Percentiles rank a stretch among this genome's conserved stretches.
These are phyloP conservation scores for Neurospora intermedia DNA, from an alignment of 495 filamentous ascomycete genomes.

Conservation along the genomic window DNA sequence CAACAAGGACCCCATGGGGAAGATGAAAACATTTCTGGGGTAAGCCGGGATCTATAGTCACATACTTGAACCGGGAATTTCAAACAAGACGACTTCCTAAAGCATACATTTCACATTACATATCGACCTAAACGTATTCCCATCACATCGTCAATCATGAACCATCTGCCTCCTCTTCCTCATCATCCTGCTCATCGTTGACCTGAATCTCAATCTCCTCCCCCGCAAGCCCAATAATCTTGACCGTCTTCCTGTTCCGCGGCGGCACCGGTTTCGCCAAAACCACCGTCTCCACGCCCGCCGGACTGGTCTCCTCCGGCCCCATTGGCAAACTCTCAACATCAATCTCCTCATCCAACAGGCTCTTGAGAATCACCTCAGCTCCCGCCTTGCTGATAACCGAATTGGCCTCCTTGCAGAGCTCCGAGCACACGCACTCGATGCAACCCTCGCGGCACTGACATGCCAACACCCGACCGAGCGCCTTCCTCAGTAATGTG, in stretches of 20 bases:
- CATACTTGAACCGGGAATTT: background rate
- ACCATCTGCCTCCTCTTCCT: background rate
- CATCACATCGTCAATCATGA: background rate
- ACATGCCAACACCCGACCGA: constrained; percentile 60
- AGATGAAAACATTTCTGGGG: background rate
- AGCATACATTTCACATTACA: background rate
- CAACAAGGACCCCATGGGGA: background rate
- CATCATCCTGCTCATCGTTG: background rate
- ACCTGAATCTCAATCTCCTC: constrained; percentile 6
- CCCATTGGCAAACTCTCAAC: constrained; percentile 74
- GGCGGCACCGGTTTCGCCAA: constrained; percentile 50
- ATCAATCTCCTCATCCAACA: constrained; percentile 68
- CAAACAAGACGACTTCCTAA: background rate
- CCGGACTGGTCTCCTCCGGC: constrained; percentile 52
- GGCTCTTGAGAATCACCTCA: constrained; percentile 61
- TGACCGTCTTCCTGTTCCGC: constrained; percentile 9
- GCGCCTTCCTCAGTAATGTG: constrained; percentile 61
- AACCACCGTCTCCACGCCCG: constrained; percentile 78
- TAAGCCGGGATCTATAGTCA: background rate
- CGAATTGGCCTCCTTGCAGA: constrained; percentile 78
- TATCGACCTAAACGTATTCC: background rate
- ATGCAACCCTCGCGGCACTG: constrained; percentile 71
- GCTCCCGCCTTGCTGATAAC: constrained; percentile 91
- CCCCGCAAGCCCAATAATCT: constrained; percentile 10
- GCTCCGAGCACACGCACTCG: constrained; percentile 76